These are phyloP conservation scores for Neodidymelliopsis sp. DNA, from an alignment of 2,329 filamentous ascomycete genomes.

Conservation along the genomic window DNA sequence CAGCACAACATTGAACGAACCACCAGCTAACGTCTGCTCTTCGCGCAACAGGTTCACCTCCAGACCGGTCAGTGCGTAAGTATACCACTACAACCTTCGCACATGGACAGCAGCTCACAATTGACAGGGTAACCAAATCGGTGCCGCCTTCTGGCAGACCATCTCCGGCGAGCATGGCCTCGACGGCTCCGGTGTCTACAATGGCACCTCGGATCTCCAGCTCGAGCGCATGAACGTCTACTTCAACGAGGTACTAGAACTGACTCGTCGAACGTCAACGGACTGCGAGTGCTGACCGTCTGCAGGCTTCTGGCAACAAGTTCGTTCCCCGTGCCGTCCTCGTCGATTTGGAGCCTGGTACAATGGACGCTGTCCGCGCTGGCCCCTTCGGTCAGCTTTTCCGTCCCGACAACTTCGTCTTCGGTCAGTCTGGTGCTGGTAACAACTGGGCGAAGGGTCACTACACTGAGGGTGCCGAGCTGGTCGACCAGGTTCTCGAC, in stretches of 20 bases:
- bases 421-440: constrained; percentile 98
- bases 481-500: constrained; percentile 97
- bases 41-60: constrained; percentile 84
- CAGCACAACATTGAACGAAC: constrained; percentile 51
- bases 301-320: constrained; percentile 93
- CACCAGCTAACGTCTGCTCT: constrained; percentile 63
- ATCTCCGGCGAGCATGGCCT: constrained; percentile 83
- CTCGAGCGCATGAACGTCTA: constrained; percentile 99
- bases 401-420: constrained; percentile 99
- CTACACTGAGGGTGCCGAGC: constrained; percentile 99
- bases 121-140: constrained; percentile 97
- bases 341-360: constrained; percentile 98
- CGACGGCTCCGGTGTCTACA: constrained; percentile 97
- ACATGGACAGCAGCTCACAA: constrained; percentile 36
- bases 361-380: constrained; percentile 98
- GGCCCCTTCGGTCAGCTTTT: constrained; percentile 99
- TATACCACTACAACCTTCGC: constrained; percentile 35
- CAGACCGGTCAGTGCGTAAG: constrained; percentile 99
- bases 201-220: constrained; percentile 97
- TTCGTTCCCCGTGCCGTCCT: constrained; percentile 99
- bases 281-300: constrained; percentile 31
- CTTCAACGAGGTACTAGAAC: constrained; percentile 82
- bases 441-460: constrained; percentile 99
- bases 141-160: constrained; percentile 95
- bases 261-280: constrained; percentile 15